Conservation (phyloP, 176 grass and related monocot species). For the Microstegium vimineum region DNA sequence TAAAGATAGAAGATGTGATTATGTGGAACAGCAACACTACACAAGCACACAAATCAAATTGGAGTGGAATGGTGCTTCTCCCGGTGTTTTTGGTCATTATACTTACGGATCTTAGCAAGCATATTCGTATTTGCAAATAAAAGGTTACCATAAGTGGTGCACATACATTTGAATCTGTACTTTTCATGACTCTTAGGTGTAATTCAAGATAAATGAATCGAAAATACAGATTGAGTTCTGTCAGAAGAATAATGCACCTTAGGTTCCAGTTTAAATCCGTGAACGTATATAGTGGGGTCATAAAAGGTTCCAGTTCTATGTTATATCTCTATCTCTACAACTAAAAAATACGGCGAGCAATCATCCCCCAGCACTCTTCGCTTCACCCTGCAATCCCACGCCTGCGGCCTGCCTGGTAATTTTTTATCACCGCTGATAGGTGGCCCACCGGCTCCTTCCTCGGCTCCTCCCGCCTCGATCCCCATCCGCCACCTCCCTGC, state of each 20-base stretch:
- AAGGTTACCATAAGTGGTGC: not conserved
- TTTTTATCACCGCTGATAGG: no score
- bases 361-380: no score
- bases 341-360: no score
- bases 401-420: no score
- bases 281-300: not conserved
- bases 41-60: not conserved
- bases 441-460: no score
- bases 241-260: not conserved
- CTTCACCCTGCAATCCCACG: no score
- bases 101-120: conserved; percentile 4
- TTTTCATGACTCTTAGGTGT: not conserved
- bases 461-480: no score
- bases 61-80: not conserved
- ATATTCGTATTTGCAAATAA: conserved; percentile 12
- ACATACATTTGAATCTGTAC: conserved; percentile 8
- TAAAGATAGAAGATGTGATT: not conserved
- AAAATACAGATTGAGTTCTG: conserved; percentile 13
- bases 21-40: conserved; percentile 17
- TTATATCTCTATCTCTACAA: no score
- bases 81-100: not conserved
- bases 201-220: not conserved
- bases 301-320: not conserved
- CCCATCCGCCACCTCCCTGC: no score
- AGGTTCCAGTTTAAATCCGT: not conserved